These are phyloP conservation scores for Coccomyxa sp. DNA, from an alignment of 139 green algal genomes.

Conservation along the genomic window DNA sequence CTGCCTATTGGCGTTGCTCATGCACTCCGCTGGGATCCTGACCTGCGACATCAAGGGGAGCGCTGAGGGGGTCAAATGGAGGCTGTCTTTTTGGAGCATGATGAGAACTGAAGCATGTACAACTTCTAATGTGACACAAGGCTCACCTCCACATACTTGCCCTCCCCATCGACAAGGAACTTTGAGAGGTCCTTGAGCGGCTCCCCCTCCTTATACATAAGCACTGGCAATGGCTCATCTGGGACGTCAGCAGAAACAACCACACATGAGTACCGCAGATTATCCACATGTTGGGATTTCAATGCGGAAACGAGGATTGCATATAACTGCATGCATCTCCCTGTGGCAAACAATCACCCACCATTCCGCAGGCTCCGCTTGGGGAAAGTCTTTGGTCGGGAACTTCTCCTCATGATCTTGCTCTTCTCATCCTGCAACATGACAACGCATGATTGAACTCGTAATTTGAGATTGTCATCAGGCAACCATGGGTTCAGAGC, in stretches of 20 bases:
- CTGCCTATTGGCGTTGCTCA: slow-evolving; percentile 67
- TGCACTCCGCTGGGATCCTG: slow-evolving; percentile 52
- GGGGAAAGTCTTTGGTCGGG: not conserved
- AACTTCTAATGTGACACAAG: too few species aligned
- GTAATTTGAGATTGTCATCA: too few species aligned
- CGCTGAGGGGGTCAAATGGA: not conserved
- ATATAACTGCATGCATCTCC: not conserved
- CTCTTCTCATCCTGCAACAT: not conserved
- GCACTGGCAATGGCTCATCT: not conserved
- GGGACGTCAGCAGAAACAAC: not conserved
- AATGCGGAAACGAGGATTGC: not conserved
- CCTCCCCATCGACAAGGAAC: not conserved
- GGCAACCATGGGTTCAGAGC: too few species aligned
- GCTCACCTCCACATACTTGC: not conserved
- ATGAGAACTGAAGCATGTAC: too few species aligned
- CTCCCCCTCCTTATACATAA: not conserved
- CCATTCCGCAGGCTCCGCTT: not conserved
- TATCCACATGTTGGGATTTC: too few species aligned
- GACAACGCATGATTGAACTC: too few species aligned
- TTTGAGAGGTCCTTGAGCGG: not conserved
- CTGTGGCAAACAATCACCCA: not conserved
- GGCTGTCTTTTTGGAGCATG: not conserved
- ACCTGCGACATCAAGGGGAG: slow-evolving; percentile 33
- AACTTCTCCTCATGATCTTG: not conserved
- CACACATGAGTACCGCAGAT: too few species aligned